Base-by-base conservation (phyloP, 257 asterid genomes). In the Solanum peruvianum region DNA sequence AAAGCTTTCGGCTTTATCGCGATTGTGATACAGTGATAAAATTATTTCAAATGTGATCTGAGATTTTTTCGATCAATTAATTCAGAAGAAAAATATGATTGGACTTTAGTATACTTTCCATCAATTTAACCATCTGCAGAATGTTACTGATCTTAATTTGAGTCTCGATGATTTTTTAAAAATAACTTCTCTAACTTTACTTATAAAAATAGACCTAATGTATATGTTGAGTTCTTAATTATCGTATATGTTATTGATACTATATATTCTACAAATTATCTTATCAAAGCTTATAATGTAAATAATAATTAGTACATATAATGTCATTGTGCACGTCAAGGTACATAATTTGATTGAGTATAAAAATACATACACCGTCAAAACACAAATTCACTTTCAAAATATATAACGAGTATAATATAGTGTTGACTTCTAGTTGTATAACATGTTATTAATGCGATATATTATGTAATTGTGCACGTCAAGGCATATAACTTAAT, bases 11-110 rank as follows among this genome's bases (percentile, higher is more conserved):
- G 60, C 60, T 2, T 52, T 16, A 52, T 49, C 21, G 7, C 0
- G n/a, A 18, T 52, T 18, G n/a, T 16, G 2, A 18, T 52, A 18
- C 1, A 7, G 0, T 2, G 62, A 0, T 2, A 23, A 0, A 52
- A 52, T 18, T 52, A 1, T 52, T 52, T 18, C 0, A 52, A n/a
- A n/a, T n/a, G 3, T 16, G 9, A 52, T 52, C 3, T 49, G 21
- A 7, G 3, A 47, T 20, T 47, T 47, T 47, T 49, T 1, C n/a
- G 58, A 15, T 49, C 23, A 49, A 49, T 14, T 69, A 4, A 8
- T 71, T 71, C 3, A 18, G 16, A 71, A 42, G 18, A 9, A 33
- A 33, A 71, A 35, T 71, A 31, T 16, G 9, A 20, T 6, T 66
- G 4, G 9, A 25, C 35, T 27, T 27, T 9, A 71, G 45, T 33